Evolutionary conservation across 768 basidiomycete genomes (phyloP), one percentile per base, ranked within the genome.

Genomic region (Lentinula sp.): DNA sequence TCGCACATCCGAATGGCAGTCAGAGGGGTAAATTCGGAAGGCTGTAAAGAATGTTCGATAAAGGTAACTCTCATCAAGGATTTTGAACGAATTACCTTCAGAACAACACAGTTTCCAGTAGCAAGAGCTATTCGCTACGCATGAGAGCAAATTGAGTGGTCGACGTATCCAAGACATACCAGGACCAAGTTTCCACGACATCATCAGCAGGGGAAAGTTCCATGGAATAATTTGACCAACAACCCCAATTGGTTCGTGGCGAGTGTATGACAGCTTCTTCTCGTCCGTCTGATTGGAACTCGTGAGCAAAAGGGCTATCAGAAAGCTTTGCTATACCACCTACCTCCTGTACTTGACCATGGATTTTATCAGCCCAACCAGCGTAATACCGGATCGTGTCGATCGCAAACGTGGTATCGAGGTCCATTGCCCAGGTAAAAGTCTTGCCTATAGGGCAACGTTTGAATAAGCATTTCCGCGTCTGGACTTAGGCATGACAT

Each of bases 201-300:
- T 71, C 84, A 86, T 84, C 13, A 56, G 55, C 23, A 56, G 37
- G 31, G 60, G 55, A 35, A 61, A 61, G 39, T 60, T 60, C 59
- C 55, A 60, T 18, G 59, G 59, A 49, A 62, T 82, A 64, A 85
- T 84, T 70, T 76, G 74, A n/a, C 74, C 77, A 61, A 74, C 79
- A 65, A 83, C 82, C 31, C 83, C 82, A 63, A 83, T 74, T 5
- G 86, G 86, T 69, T 87, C 85, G 67, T 85, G 83, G 31, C 80
- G 73, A 9, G 85, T 86, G 71, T 85, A 87, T 3, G 76, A 78
- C 53, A 86, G 73, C 72, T 84, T 85, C 32, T 42, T 46, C 28
- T 65, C 64, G 56, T 63, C 60, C 10, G 62, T 65, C 59, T 64
- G 10, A 34, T 4, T 58, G 32, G 51, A 49, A 21, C 4, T 49